A percentile compares a stretch with the other conserved stretches of the same genome.
phyloP scores from a whole-genome alignment of 2,329 filamentous ascomycete species.

The Coniella vitis region DNA sequence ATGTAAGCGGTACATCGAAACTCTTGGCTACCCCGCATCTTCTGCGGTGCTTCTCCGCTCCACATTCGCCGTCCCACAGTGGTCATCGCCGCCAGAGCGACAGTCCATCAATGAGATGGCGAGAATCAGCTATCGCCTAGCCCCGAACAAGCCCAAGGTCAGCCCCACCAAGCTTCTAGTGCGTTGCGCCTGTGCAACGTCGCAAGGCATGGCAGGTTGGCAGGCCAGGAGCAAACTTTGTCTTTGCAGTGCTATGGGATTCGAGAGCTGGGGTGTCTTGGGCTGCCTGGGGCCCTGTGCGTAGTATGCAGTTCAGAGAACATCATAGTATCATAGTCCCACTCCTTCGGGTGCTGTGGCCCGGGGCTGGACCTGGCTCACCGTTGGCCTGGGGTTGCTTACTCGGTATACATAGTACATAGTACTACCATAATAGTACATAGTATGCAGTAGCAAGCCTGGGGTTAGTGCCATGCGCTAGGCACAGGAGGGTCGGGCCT shows the following conservation, averaged over 20 bases:
- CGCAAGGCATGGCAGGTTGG: neutral
- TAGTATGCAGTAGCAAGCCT: too few species aligned
- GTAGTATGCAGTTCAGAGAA: too few species aligned
- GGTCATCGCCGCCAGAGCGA: neutral
- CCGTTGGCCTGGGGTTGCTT: too few species aligned
- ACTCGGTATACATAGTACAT: too few species aligned
- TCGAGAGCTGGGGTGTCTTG: too few species aligned
- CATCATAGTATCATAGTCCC: too few species aligned
- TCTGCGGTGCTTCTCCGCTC: neutral
- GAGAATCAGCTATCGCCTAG: slow-evolving; percentile 4
- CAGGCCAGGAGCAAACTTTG: neutral
- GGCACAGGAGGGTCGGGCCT: too few species aligned
- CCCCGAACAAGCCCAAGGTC: neutral
- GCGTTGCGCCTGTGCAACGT: slow-evolving; percentile 3
- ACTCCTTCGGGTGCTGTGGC: neutral
- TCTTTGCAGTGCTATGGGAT: neutral
- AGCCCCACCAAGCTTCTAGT: neutral
- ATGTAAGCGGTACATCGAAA: too few species aligned
- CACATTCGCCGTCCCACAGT: neutral
- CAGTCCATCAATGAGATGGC: slow-evolving; percentile 14
- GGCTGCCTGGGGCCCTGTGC: too few species aligned
- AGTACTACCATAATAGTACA: too few species aligned
- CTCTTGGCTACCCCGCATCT: slow-evolving; percentile 10
- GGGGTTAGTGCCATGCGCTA: too few species aligned
- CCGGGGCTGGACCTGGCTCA: neutral